Percentiles rank a stretch among this genome's conserved stretches.
Evolutionary conservation across 2,329 filamentous ascomycete genomes (phyloP).

Genomic region (Fusarium marasasianum): DNA sequence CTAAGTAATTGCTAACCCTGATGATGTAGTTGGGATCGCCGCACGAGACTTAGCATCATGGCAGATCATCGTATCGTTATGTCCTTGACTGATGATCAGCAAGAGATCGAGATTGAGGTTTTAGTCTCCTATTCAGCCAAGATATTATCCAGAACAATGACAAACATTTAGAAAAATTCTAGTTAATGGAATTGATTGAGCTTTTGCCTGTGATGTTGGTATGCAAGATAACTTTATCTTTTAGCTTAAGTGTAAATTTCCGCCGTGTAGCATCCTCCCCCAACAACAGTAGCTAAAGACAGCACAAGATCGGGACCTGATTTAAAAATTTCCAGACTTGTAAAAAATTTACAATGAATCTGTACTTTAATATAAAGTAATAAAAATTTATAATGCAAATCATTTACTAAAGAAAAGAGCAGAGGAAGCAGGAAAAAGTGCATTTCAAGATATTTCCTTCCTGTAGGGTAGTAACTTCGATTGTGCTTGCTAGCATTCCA

Average conservation of each 20-base stretch:
- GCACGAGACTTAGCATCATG: background rate
- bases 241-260: background rate
- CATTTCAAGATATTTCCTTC: fast-evolving
- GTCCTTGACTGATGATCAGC: background rate
- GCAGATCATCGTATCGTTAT: background rate
- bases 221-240: background rate
- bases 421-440: fast-evolving
- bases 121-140: fast-evolving
- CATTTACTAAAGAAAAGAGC: fast-evolving
- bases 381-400: fast-evolving
- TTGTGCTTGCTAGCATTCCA: background rate
- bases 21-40: background rate
- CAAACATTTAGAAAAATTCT: fast-evolving
- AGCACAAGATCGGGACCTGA: fast-evolving
- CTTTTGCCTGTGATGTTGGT: fast-evolving
- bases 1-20: too few relatives aligned
- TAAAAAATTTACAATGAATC: fast-evolving
- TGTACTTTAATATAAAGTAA: fast-evolving
- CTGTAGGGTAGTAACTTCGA: background rate
- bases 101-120: too few relatives aligned
- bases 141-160: fast-evolving
- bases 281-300: fast-evolving
- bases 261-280: background rate
- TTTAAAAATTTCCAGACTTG: fast-evolving
- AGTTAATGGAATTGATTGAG: fast-evolving